Conservation (phyloP, 108 stramenopile species). For the Nitzschia sp. region DNA sequence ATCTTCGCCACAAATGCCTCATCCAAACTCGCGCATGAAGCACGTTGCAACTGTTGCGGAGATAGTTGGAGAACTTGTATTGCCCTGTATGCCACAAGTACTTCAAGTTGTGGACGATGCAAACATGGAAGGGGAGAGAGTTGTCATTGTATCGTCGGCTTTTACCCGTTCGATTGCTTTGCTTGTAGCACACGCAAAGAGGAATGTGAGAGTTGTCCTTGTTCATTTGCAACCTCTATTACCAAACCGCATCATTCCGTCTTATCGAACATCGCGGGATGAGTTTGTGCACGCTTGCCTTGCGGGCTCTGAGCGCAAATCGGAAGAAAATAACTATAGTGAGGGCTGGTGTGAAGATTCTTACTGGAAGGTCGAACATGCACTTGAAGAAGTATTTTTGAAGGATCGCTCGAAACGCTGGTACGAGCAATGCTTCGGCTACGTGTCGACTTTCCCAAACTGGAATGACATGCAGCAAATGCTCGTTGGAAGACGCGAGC, state of each 20-base stretch:
- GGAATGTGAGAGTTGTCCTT: background rate
- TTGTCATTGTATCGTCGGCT: slow-evolving; percentile 16
- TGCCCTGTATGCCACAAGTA: slow-evolving; percentile 12
- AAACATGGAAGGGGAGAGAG: background rate
- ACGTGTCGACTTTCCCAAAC: background rate
- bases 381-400: slow-evolving; percentile 22
- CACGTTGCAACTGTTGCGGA: slow-evolving; percentile 17
- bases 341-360: background rate
- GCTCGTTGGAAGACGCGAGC: slow-evolving; percentile 8
- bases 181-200: background rate
- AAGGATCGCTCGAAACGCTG: background rate
- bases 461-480: slow-evolving; percentile 20
- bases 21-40: slow-evolving; percentile 21
- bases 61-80: slow-evolving; percentile 18
- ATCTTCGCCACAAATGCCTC: background rate
- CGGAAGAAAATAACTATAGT: background rate
- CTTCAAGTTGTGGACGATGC: background rate
- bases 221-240: slow-evolving; percentile 27
- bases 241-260: slow-evolving; percentile 22
- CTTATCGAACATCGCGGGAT: slow-evolving; percentile 1
- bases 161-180: slow-evolving; percentile 17
- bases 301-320: background rate
- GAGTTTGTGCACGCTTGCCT: slow-evolving; percentile 23
- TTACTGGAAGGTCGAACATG: slow-evolving; percentile 26
- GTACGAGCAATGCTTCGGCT: background rate